A percentile compares a stretch with the other conserved stretches of the same genome.
Conservation (phyloP, 139 green algal genomes). For the Closterium sp. region DNA sequence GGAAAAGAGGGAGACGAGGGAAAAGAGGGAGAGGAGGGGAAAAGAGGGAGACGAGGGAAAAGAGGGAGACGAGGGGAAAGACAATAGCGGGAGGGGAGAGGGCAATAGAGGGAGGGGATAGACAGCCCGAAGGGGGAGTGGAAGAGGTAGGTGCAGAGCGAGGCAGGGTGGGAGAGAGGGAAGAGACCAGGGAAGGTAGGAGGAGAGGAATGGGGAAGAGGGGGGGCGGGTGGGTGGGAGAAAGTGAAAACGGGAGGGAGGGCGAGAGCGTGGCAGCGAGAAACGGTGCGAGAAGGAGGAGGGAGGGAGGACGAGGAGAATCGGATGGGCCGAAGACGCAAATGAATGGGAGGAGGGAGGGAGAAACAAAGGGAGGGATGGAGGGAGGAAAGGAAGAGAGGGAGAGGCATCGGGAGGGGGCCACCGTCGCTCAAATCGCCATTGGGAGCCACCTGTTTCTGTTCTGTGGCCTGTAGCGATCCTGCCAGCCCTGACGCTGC, state of each 20-base stretch:
- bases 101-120: not conserved
- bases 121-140: not conserved
- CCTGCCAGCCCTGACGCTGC: no score
- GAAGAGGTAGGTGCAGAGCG: not conserved
- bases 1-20: not conserved
- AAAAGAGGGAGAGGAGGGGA: no score
- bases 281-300: no score
- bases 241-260: not conserved
- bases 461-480: not conserved
- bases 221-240: no score
- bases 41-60: not conserved
- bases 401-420: no score
- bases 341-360: not conserved
- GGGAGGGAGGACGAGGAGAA: not conserved
- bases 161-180: no score
- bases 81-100: no score
- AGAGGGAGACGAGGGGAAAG: not conserved
- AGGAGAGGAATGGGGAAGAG: not conserved
- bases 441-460: not conserved
- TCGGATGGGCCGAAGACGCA: not conserved
- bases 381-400: not conserved
- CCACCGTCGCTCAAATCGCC: no score
- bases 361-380: not conserved
- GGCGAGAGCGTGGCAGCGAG: no score
- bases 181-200: no score